Base-by-base conservation (phyloP, 768 basidiomycete genomes). In the Lentinula lateritia region DNA sequence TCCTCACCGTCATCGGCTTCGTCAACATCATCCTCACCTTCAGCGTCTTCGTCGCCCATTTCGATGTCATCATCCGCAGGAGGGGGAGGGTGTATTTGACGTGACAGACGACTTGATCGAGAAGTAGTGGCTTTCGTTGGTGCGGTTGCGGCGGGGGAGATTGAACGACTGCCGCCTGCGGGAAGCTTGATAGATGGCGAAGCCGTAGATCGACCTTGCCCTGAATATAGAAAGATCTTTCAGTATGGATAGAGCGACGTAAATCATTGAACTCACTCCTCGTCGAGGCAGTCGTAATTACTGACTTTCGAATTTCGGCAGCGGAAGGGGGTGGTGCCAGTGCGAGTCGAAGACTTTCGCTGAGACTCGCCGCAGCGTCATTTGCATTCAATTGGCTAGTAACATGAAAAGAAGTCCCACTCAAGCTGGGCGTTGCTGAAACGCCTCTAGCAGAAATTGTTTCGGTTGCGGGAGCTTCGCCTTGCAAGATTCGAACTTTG, bases 401-500 rank as follows among this genome's bases (percentile, higher is more conserved):
- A 23, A 34, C 50, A 34, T 32, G 41, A 20, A 28, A 34, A 23
- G 50, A n/a, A 4, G 55, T 57, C 5, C 41, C 48, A 52, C 9
- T 52, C 16, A 39, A 60, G n/a, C 23, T 34, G 5, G 50, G 41
- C 4, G 62, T 23, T 10, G 53, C 23, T 6, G 46, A 32, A 6
- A 38, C 10, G 16, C 9, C 48, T 12, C 38, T 50, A 3, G 35
- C 9, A n/a, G 36, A 41, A 13, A 50, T 34, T 12, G 45, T 50
- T 28, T 46, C 67, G 36, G 39, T 43, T 68, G 58, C 71, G 66
- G 57, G 62, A 56, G 45, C 59, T 60, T 82, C 82, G 48, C 82
- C 82, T 64, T 82, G 81, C 20, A 83, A 66, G 18, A 76, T 71
- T 46, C 78, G 70, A 36, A 82, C 80, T 66, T 77, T 77, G 52